Base-by-base conservation (phyloP, 805 yeast species). In the Kurtzmaniella cleridarum region DNA sequence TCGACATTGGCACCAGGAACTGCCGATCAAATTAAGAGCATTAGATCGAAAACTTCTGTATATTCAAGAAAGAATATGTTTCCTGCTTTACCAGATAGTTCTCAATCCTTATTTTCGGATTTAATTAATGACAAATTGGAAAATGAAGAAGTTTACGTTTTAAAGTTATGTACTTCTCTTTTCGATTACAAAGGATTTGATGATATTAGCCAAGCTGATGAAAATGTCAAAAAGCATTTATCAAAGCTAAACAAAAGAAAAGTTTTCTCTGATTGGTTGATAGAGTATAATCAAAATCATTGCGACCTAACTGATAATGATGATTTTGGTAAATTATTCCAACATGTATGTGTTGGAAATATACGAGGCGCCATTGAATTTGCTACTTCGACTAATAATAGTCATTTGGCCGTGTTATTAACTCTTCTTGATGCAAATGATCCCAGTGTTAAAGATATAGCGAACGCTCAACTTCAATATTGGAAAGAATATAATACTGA, bases 401-500 rank as follows among this genome's bases (percentile, higher is more conserved):
- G 74, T 4, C 95, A 90, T 55, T 59, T 91, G 14, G 79, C 95
- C 0, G 78, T 77, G 0, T 51, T 87, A 20, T 57, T 91, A 10
- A 73, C 96, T 0, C 62, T 84, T 32, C 55, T 84, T 6, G 95
- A 86, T 27, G 80, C 93, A 0, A 81, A 83, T 48, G 84, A 81
- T 47, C 70, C 70, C 1, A 67, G 71, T 1, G 81, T 84, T 3
- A 67, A 69, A 36, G 51, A 50, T 0, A 65, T 78, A 38, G 90
- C 96, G 0, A 46, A 53, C 5, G 57, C 58, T 27, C 96, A 89
- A 59, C 58, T 91, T 17, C 60, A 64, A 2, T 76, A 73, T 29
- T 90, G 97, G 97, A 56, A 57, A 24, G 63, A 66, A 3, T 60
- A 62, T 5, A 65, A 68, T 3, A 60, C 63, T 3, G 39, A 65